Evolutionary conservation across 2,329 filamentous ascomycete species (phyloP).

Genomic region (Zopfia rhizophila): DNA sequence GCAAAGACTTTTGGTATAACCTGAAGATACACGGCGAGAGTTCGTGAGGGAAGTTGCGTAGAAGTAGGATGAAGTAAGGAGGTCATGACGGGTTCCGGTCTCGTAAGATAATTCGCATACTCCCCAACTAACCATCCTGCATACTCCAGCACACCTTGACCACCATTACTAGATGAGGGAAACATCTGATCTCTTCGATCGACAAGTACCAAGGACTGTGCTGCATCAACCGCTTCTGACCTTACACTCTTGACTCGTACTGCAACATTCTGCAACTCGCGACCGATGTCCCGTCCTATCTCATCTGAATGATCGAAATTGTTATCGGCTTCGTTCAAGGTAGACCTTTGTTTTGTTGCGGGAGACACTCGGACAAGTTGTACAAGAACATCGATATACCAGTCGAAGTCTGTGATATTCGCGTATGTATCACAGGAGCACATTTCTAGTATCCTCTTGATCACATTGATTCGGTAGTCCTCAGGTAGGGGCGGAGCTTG

Average conservation of each 20-base stretch:
- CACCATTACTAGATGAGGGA: conserved; percentile 60
- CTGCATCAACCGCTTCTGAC: conserved; percentile 80
- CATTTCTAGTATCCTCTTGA: conserved; percentile 85
- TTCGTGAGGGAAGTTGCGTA: conserved; percentile 68
- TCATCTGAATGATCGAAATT: conserved; percentile 43
- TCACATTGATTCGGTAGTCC: conserved; percentile 86
- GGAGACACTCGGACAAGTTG: conserved; percentile 80
- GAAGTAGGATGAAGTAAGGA: conserved; percentile 76
- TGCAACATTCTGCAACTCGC: conserved; percentile 87
- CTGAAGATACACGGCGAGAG: conserved; percentile 83
- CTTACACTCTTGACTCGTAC: conserved; percentile 90
- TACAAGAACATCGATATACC: conserved; percentile 92
- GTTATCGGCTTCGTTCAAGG: conserved; percentile 35
- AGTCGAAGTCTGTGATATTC: conserved; percentile 90
- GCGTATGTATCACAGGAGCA: conserved; percentile 89
- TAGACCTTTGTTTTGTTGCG: conserved; percentile 52
- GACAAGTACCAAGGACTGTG: conserved; percentile 76
- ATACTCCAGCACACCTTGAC: conserved; percentile 75
- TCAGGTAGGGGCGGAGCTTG: conserved; percentile 75
- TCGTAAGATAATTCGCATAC: conserved; percentile 77
- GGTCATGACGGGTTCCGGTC: conserved; percentile 77
- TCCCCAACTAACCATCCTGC: conserved; percentile 90
- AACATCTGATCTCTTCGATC: conserved; percentile 70
- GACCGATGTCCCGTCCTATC: conserved; percentile 78
- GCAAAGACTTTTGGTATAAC: conserved; percentile 87